These are phyloP conservation scores for Melastoma candidum DNA, from an alignment of 441 rosid genomes.

Conservation along the genomic window DNA sequence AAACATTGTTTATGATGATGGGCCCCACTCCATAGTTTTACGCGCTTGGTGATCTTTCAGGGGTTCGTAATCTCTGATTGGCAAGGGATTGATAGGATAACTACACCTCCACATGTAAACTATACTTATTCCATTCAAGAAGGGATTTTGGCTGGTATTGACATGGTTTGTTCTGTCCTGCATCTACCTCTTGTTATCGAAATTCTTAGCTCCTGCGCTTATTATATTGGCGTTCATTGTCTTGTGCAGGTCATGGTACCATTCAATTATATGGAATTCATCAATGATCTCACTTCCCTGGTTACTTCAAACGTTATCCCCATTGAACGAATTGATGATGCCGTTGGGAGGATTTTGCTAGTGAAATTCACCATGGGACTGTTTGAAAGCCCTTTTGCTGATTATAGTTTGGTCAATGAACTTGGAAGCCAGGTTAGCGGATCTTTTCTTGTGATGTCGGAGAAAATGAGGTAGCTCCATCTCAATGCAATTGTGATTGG, in stretches of 20 bases:
- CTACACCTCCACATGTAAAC: conserved; percentile 43
- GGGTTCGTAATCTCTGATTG: conserved; percentile 76
- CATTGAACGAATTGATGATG: conserved; percentile 70
- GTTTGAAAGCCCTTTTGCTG: conserved; percentile 73
- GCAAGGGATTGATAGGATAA: conserved; percentile 59
- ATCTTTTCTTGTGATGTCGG: neutral
- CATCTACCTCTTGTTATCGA: neutral
- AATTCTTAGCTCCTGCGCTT: neutral
- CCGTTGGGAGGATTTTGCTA: conserved; percentile 54
- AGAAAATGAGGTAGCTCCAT: no score
- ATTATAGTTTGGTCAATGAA: conserved; percentile 44
- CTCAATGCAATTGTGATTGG: no score
- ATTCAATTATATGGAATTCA: conserved; percentile 50
- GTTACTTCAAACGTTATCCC: conserved; percentile 44
- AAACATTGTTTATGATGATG: no score
- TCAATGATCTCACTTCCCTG: conserved; percentile 47
- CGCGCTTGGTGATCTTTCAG: conserved; percentile 13
- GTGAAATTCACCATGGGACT: conserved; percentile 75
- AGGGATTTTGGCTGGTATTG: conserved; percentile 64
- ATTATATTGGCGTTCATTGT: neutral
- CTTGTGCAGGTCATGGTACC: conserved; percentile 66
- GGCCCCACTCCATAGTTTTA: no score
- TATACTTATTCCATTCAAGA: conserved; percentile 54
- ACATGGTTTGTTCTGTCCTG: conserved; percentile 39
- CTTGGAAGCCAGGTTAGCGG: conserved; percentile 63